Evolutionary conservation across 2,329 filamentous ascomycete species (phyloP).

Genomic region (Metarhizium robertsii): DNA sequence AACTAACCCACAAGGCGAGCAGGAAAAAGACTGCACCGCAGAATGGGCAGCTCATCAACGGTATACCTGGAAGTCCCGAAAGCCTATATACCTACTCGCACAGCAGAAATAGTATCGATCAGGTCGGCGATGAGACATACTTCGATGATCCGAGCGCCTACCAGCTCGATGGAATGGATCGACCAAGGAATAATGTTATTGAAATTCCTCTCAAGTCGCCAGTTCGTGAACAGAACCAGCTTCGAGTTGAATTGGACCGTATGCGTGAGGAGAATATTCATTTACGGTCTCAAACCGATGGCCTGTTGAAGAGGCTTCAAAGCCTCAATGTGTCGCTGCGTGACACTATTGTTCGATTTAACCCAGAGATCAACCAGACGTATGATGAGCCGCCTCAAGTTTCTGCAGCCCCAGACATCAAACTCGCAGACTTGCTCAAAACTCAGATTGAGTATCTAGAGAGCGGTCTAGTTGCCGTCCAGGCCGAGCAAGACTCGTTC

Average conservation of each 20-base stretch:
- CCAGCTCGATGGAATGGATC: constrained; percentile 54
- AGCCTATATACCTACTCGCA: constrained; percentile 64
- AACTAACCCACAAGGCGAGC: constrained; percentile 76
- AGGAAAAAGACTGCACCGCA: constrained; percentile 42
- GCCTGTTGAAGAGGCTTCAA: constrained; percentile 46
- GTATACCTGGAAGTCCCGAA: constrained; percentile 65
- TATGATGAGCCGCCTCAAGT: constrained; percentile 34
- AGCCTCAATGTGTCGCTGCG: constrained; percentile 58
- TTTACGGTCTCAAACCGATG: constrained; percentile 23
- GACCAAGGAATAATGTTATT: constrained; percentile 33
- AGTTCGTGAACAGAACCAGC: constrained; percentile 42
- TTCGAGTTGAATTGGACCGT: constrained; percentile 37
- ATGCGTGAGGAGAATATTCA: constrained; percentile 35
- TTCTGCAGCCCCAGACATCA: constrained; percentile 16
- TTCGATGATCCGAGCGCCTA: constrained; percentile 76
- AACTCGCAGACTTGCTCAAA: constrained; percentile 37
- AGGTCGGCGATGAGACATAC: constrained; percentile 45
- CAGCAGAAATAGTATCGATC: constrained; percentile 48
- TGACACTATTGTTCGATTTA: constrained; percentile 54
- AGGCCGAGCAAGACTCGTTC: constrained; percentile 42
- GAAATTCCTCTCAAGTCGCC: constrained; percentile 51
- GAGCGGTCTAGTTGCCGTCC: constrained; percentile 51
- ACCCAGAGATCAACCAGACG: constrained; percentile 42
- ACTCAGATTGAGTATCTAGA: constrained; percentile 64
- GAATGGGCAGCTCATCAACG: constrained; percentile 35